These are phyloP conservation scores for Purpureocillium takamizusanense DNA, from an alignment of 2,329 filamentous ascomycete genomes.

Conservation along the genomic window DNA sequence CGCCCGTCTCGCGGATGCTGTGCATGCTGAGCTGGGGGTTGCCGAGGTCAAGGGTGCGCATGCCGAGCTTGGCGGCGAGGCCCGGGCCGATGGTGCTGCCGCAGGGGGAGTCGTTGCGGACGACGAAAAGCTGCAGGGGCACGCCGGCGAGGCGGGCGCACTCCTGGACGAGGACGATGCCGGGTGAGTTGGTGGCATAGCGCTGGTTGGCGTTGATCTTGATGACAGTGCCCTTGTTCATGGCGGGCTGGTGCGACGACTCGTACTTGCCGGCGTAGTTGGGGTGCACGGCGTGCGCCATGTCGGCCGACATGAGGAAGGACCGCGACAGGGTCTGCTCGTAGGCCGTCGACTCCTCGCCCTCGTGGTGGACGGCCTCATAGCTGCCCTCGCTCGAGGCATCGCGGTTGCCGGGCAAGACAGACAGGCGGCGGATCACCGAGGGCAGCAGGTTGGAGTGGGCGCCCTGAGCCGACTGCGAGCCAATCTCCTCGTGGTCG, in stretches of 20 bases:
- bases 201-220: conserved; percentile 97
- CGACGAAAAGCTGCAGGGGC: conserved; percentile 90
- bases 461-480: conserved; percentile 83
- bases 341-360: conserved; percentile 68
- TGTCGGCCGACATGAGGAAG: conserved; percentile 92
- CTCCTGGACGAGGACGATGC: conserved; percentile 87
- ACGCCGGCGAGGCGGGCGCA: conserved; percentile 66
- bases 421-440: conserved; percentile 77
- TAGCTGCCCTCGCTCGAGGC: conserved; percentile 55
- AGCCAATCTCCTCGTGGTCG: conserved; percentile 96
- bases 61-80: conserved; percentile 76
- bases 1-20: conserved; percentile 88
- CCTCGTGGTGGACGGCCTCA: conserved; percentile 48
- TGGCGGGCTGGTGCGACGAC: conserved; percentile 78
- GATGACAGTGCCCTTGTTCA: conserved; percentile 95
- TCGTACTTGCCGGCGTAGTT: conserved; percentile 95
- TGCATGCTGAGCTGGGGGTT: conserved; percentile 97
- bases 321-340: conserved; percentile 88
- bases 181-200: conserved; percentile 93
- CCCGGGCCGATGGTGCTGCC: conserved; percentile 98
- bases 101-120: conserved; percentile 89
- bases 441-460: conserved; percentile 86
- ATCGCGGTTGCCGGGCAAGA: conserved; percentile 58
- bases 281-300: conserved; percentile 93
- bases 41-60: conserved; percentile 82